Conservation (phyloP, 1,284 basidiomycete genomes). For the Ganoderma sinense region DNA sequence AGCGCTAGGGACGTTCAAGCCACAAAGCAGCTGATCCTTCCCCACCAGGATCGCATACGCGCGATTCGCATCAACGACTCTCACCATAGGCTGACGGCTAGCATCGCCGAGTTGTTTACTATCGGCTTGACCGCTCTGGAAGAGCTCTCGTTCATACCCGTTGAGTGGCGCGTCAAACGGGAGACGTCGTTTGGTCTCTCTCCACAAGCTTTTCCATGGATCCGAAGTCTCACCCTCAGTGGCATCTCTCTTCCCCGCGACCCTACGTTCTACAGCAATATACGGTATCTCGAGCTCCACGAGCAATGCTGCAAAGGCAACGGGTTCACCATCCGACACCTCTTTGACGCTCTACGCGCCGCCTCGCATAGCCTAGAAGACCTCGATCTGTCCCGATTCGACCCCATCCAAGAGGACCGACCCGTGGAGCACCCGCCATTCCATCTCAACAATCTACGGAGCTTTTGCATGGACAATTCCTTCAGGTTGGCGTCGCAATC, state of each 20-base stretch:
- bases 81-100: not conserved
- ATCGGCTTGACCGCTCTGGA: conserved; percentile 4
- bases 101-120: not conserved
- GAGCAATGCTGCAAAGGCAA: conserved; percentile 3
- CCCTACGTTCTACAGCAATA: conserved; percentile 2
- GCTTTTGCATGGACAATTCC: conserved; percentile 7
- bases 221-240: conserved; percentile 8
- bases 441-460: not conserved
- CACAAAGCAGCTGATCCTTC: not conserved
- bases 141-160: conserved; percentile 7
- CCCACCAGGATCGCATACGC: conserved; percentile 7
- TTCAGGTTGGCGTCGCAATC: not conserved
- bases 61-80: conserved; percentile 8
- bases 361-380: conserved; percentile 5
- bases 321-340: conserved; percentile 9
- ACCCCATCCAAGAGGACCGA: not conserved
- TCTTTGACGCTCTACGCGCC: conserved; percentile 5
- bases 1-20: not conserved
- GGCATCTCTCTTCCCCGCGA: conserved; percentile 11
- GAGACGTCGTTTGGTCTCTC: not conserved
- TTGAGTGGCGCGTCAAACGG: not conserved
- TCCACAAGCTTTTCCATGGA: not conserved
- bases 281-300: conserved; percentile 10
- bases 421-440: not conserved
- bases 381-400: conserved; percentile 18